A percentile compares a stretch with the other conserved stretches of the same genome.
phyloP scores from a whole-genome alignment of 1,284 basidiomycete genomes.

The Sphagnurus paluster region DNA sequence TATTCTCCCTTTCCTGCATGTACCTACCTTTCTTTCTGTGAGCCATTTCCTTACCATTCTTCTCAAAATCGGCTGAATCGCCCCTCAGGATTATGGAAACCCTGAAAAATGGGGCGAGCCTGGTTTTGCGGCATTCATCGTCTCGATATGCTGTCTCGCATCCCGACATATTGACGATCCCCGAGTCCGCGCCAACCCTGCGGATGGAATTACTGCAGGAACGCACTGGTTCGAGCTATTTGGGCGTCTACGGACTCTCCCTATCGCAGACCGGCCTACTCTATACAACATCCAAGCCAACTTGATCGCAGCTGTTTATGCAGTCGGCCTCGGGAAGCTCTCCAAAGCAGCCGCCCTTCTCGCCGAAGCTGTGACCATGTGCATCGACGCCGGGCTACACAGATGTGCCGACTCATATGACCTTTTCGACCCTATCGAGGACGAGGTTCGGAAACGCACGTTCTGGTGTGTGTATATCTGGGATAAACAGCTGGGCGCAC shows the following conservation, averaged over 20 bases:
- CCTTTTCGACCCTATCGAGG: conserved; percentile 83
- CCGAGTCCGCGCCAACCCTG: conserved; percentile 77
- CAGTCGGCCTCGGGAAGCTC: conserved; percentile 84
- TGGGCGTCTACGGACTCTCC: conserved; percentile 78
- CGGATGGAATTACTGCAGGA: conserved; percentile 82
- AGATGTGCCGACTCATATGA: conserved; percentile 87
- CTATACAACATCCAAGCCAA: conserved; percentile 88
- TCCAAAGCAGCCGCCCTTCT: conserved; percentile 83
- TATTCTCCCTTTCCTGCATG: conserved; percentile 86
- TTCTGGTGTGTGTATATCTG: conserved; percentile 94
- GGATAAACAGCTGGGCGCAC: conserved; percentile 86
- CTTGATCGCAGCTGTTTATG: conserved; percentile 85
- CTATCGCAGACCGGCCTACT: conserved; percentile 85
- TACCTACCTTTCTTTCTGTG: conserved; percentile 83
- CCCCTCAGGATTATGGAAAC: conserved; percentile 79
- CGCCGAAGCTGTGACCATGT: conserved; percentile 82
- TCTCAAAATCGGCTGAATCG: conserved; percentile 11
- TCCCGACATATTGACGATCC: conserved; percentile 90
- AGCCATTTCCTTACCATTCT: conserved; percentile 29
- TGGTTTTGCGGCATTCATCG: conserved; percentile 88
- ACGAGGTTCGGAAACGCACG: conserved; percentile 86
- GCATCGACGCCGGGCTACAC: conserved; percentile 84
- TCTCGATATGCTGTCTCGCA: conserved; percentile 84
- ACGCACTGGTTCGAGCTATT: conserved; percentile 89
- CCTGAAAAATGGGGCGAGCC: conserved; percentile 92